These are phyloP conservation scores for Fusarium nelsonii DNA, from an alignment of 2,329 filamentous ascomycete species.

Conservation along the genomic window DNA sequence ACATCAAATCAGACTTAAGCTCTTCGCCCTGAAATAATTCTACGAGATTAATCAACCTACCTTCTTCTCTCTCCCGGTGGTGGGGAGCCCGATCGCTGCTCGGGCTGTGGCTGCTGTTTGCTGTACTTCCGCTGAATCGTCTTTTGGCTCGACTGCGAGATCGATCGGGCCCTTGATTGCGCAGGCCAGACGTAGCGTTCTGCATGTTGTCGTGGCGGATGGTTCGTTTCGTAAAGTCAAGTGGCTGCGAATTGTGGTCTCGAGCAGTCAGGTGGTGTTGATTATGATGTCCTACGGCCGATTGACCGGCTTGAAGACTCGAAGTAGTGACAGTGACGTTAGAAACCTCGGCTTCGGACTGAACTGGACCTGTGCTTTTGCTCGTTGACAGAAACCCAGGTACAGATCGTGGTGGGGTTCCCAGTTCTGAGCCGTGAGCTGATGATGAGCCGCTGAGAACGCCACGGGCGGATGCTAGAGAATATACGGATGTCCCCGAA, in stretches of 20 bases:
- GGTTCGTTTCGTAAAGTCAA: slow-evolving; percentile 62
- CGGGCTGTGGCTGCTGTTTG: slow-evolving; percentile 83
- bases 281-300: slow-evolving; percentile 52
- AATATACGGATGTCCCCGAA: slow-evolving; percentile 80
- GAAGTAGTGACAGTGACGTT: slow-evolving; percentile 68
- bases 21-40: background rate
- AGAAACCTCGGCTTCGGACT: slow-evolving; percentile 64
- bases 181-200: slow-evolving; percentile 52
- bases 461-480: slow-evolving; percentile 71
- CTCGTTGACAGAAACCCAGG: slow-evolving; percentile 62
- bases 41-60: slow-evolving; percentile 48
- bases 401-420: slow-evolving; percentile 56
- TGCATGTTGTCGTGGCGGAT: slow-evolving; percentile 53
- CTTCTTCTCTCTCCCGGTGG: slow-evolving; percentile 69
- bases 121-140: slow-evolving; percentile 84
- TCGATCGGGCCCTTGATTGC: slow-evolving; percentile 62
- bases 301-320: slow-evolving; percentile 56
- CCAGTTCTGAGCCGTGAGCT: slow-evolving; percentile 65
- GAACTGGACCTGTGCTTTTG: slow-evolving; percentile 57
- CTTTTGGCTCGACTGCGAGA: slow-evolving; percentile 79
- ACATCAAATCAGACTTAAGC: slow-evolving; percentile 47
- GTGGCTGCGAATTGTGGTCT: slow-evolving; percentile 55
- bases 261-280: slow-evolving; percentile 61
- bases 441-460: slow-evolving; percentile 64
- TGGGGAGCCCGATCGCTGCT: slow-evolving; percentile 74